Percentiles rank a stretch among this genome's conserved stretches.
Evolutionary conservation across 1,284 basidiomycete genomes (phyloP).

Genomic region (Pterulicium gracile): DNA sequence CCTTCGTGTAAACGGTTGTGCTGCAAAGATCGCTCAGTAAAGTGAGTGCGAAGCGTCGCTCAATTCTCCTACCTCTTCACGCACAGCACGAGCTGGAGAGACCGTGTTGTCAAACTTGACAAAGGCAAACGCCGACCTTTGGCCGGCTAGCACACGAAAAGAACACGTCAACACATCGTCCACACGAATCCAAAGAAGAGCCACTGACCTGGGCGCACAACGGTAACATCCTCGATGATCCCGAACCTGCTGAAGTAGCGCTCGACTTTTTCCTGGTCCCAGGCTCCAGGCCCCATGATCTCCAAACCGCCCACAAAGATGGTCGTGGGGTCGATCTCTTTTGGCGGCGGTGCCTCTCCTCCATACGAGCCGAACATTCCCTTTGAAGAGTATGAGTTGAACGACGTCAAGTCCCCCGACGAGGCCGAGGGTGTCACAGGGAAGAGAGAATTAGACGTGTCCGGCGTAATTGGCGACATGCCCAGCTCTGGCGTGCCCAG

Average conservation of each 20-base stretch:
- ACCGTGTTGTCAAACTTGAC: slow-evolving; percentile 55
- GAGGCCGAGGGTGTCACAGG: slow-evolving; percentile 31
- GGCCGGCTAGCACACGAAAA: slow-evolving; percentile 40
- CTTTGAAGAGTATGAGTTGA: slow-evolving; percentile 18
- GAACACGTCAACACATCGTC: slow-evolving; percentile 6
- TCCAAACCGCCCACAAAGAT: slow-evolving; percentile 70
- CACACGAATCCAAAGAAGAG: background rate
- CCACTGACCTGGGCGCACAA: slow-evolving; percentile 50
- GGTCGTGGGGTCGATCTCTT: slow-evolving; percentile 49
- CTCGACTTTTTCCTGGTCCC: slow-evolving; percentile 54
- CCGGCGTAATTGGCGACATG: slow-evolving; percentile 36
- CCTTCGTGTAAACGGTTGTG: slow-evolving; percentile 59
- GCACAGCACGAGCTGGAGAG: slow-evolving; percentile 47
- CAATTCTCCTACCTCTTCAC: slow-evolving; percentile 38
- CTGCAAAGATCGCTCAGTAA: slow-evolving; percentile 23
- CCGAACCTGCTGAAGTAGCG: slow-evolving; percentile 52
- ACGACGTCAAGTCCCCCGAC: slow-evolving; percentile 19
- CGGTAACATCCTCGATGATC: slow-evolving; percentile 47
- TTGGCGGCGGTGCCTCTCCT: slow-evolving; percentile 15
- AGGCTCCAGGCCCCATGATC: slow-evolving; percentile 45
- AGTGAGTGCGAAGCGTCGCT: background rate
- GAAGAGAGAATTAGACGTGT: slow-evolving; percentile 34
- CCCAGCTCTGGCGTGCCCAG: slow-evolving; percentile 35
- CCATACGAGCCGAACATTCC: slow-evolving; percentile 13
- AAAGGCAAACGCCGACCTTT: slow-evolving; percentile 62